phyloP scores from a whole-genome alignment of 2,329 filamentous ascomycete genomes.

The Alternaria solani region DNA sequence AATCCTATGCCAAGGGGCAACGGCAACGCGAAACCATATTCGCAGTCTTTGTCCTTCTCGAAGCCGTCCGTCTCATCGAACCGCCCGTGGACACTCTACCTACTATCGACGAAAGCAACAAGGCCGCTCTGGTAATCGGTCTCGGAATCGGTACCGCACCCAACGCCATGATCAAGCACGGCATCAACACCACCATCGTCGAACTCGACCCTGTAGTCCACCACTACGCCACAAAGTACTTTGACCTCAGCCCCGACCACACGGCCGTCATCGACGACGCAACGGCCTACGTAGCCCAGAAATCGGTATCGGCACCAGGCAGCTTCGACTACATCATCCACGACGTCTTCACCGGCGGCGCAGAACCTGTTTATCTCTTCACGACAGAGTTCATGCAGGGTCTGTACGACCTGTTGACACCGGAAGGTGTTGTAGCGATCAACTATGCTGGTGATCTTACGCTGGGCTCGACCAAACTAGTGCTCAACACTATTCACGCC shows the following conservation, averaged over 20 bases:
- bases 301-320: constrained; percentile 56
- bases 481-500: constrained; percentile 80
- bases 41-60: constrained; percentile 93
- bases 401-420: constrained; percentile 74
- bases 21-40: constrained; percentile 86
- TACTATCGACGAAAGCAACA: constrained; percentile 66
- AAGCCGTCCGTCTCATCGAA: constrained; percentile 85
- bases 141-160: constrained; percentile 93
- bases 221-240: constrained; percentile 82
- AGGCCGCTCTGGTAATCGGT: constrained; percentile 85
- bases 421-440: constrained; percentile 86
- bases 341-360: constrained; percentile 96
- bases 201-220: constrained; percentile 94
- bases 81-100: constrained; percentile 16
- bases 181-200: constrained; percentile 90
- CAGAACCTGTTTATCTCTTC: constrained; percentile 88
- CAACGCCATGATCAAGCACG: constrained; percentile 83
- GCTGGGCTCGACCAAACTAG: constrained; percentile 76
- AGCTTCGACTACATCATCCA: constrained; percentile 93
- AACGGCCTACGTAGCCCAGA: constrained; percentile 67
- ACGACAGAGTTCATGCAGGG: constrained; percentile 82
- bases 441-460: constrained; percentile 94
- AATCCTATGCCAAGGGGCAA: constrained; percentile 52
- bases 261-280: constrained; percentile 84
- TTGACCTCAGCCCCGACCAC: constrained; percentile 79